Conservation (phyloP, 768 basidiomycete species). For the Tricholoma hemisulphureum region DNA sequence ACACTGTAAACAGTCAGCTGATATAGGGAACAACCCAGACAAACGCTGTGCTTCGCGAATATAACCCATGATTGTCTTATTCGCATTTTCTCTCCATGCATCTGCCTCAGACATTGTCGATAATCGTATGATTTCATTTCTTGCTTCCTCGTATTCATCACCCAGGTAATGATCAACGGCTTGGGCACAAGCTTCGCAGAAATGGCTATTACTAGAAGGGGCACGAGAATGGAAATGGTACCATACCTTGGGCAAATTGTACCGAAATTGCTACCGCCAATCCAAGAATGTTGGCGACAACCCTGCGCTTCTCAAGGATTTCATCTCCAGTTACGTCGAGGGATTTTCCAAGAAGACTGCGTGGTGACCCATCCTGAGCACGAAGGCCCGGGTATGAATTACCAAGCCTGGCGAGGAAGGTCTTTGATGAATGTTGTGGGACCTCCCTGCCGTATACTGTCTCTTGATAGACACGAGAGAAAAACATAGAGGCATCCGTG, state of each 20-base stretch:
- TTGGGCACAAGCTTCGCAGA: conserved; percentile 18
- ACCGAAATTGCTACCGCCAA: conserved; percentile 20
- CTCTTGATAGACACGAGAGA: conserved; percentile 3
- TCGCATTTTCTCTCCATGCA: conserved; percentile 6
- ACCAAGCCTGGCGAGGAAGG: conserved; percentile 18
- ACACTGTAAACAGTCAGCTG: neutral
- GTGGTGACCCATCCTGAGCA: conserved; percentile 1
- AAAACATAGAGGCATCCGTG: neutral
- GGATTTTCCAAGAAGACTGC: conserved; percentile 7
- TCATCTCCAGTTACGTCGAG: neutral
- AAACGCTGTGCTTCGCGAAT: conserved; percentile 27
- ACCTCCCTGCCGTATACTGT: conserved; percentile 3
- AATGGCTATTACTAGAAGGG: neutral
- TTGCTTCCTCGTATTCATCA: conserved; percentile 14
- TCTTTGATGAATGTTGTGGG: conserved; percentile 8
- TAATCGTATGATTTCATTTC: conserved; percentile 18
- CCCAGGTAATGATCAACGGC: conserved; percentile 27
- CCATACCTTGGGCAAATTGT: conserved; percentile 22
- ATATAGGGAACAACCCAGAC: neutral
- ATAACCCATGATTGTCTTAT: conserved; percentile 21
- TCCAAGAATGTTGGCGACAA: conserved; percentile 15
- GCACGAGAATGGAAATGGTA: neutral
- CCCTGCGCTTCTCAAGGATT: conserved; percentile 13
- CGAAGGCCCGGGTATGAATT: conserved; percentile 11
- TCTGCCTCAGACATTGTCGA: conserved; percentile 13